Conservation (phyloP, 768 basidiomycete species). For the Strobilomyces echinocephalus region DNA sequence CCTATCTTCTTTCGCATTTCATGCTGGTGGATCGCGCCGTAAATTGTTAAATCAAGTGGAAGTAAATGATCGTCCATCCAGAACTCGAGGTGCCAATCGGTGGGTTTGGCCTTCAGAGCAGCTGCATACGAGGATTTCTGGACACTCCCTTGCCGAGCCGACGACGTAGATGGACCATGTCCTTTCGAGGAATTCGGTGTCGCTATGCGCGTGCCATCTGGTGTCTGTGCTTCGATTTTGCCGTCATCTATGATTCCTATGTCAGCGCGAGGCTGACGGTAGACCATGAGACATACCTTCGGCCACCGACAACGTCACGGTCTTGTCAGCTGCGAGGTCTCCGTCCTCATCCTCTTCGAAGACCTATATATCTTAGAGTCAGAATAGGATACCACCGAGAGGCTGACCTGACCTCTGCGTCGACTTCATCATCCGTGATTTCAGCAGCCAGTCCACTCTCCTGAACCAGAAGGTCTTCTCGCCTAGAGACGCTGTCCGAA, state of each 20-base stretch:
- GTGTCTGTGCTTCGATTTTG: slow-evolving; percentile 94
- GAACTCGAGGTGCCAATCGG: slow-evolving; percentile 97
- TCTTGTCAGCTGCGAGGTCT: slow-evolving; percentile 73
- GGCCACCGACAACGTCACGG: slow-evolving; percentile 76
- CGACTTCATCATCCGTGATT: slow-evolving; percentile 81
- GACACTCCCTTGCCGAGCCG: slow-evolving; percentile 30
- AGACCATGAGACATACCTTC: slow-evolving; percentile 50
- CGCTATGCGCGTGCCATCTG: slow-evolving; percentile 90
- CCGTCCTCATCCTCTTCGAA: slow-evolving; percentile 84
- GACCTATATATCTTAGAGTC: slow-evolving; percentile 39
- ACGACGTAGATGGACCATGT: slow-evolving; percentile 34
- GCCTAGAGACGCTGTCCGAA: slow-evolving; percentile 23
- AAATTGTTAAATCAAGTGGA: slow-evolving; percentile 86
- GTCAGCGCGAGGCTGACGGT: slow-evolving; percentile 3
- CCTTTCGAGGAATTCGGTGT: slow-evolving; percentile 69
- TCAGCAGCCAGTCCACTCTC: slow-evolving; percentile 68
- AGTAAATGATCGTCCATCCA: slow-evolving; percentile 85
- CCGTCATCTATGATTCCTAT: slow-evolving; percentile 64
- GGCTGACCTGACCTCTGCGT: slow-evolving; percentile 52
- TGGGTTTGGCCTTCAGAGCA: slow-evolving; percentile 87
- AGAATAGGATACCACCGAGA: slow-evolving; percentile 4
- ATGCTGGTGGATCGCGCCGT: slow-evolving; percentile 93
- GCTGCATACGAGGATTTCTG: slow-evolving; percentile 81
- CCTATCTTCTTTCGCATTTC: slow-evolving; percentile 74
- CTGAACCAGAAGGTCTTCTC: slow-evolving; percentile 50